Evolutionary conservation across 169 alveolate species (phyloP).

Genomic region (Babesia caballi): DNA sequence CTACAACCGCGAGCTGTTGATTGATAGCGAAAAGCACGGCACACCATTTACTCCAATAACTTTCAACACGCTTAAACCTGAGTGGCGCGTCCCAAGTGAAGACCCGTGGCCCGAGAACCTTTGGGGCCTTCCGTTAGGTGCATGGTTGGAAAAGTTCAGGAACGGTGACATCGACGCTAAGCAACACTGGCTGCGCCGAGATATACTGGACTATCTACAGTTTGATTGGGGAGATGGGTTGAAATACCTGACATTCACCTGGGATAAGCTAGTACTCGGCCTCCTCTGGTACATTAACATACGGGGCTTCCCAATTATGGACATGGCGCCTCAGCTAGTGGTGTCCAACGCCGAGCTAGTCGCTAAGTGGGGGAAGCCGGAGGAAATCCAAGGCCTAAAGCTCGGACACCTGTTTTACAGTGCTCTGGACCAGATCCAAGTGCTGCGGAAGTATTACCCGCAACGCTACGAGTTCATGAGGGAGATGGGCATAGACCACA

Average conservation of each 20-base stretch:
- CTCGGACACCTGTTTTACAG: slow-evolving; percentile 58
- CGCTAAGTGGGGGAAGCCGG: slow-evolving; percentile 70
- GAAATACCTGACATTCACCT: slow-evolving; percentile 67
- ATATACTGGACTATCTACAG: slow-evolving; percentile 64
- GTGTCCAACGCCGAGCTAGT: slow-evolving; percentile 52
- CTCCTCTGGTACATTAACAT: slow-evolving; percentile 60
- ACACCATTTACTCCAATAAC: slow-evolving; percentile 51
- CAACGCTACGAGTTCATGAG: slow-evolving; percentile 51
- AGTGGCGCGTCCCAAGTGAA: slow-evolving; percentile 45
- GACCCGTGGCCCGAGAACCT: slow-evolving; percentile 67
- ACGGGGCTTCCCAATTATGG: slow-evolving; percentile 19
- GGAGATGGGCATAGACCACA: slow-evolving; percentile 33
- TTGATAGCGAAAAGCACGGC: slow-evolving; percentile 30
- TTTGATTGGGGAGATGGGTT: slow-evolving; percentile 71
- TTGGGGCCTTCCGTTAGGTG: slow-evolving; percentile 72
- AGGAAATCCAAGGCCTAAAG: slow-evolving; percentile 70
- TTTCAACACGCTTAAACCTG: slow-evolving; percentile 33
- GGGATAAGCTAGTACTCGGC: slow-evolving; percentile 67
- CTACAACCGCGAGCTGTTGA: slow-evolving; percentile 50
- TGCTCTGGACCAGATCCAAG: slow-evolving; percentile 62
- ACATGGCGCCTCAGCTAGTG: slow-evolving; percentile 47
- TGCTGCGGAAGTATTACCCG: slow-evolving; percentile 42
- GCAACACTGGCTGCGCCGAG: slow-evolving; percentile 68
- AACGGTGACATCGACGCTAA: slow-evolving; percentile 74
- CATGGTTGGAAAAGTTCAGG: slow-evolving; percentile 56